Conservation (phyloP, 805 yeast species). For the Yarrowia porcina region DNA sequence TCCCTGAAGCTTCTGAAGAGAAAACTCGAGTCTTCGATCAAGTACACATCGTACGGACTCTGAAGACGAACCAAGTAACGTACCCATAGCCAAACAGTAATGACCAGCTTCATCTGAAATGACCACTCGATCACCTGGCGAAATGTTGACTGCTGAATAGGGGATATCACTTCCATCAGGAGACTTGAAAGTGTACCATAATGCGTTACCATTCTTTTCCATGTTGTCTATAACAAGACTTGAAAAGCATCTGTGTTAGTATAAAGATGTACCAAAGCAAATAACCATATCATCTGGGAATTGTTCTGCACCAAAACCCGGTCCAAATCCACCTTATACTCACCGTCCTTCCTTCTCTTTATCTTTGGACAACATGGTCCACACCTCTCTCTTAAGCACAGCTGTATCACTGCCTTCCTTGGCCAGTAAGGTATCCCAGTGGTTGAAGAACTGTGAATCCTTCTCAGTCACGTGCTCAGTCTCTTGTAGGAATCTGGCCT, state of each 20-base stretch:
- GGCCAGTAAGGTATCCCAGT: conserved; percentile 72
- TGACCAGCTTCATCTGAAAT: conserved; percentile 81
- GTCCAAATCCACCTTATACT: too few species aligned
- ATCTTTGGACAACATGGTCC: conserved; percentile 57
- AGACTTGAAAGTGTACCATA: conserved; percentile 1
- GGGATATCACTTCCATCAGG: conserved; percentile 14
- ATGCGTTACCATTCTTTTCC: conserved; percentile 1
- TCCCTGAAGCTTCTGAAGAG: conserved; percentile 42
- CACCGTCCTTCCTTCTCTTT: conserved; percentile 67
- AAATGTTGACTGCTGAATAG: conserved; percentile 29
- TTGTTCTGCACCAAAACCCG: too few species aligned
- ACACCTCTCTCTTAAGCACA: conserved; percentile 57
- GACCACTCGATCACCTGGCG: conserved; percentile 58
- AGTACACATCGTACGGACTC: conserved; percentile 50
- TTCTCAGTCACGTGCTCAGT: conserved; percentile 50
- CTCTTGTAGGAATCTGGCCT: conserved; percentile 15
- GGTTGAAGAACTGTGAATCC: conserved; percentile 56
- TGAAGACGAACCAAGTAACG: conserved; percentile 46
- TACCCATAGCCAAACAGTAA: conserved; percentile 67
- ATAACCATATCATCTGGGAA: too few species aligned
- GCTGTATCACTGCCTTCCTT: conserved; percentile 65
- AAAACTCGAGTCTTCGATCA: conserved; percentile 50
- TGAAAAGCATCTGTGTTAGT: conserved; percentile 46
- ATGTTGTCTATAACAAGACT: conserved; percentile 22
- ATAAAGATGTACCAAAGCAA: too few species aligned